phyloP scores from a whole-genome alignment of 176 grass and related monocot species.

The Alopecurus myosuroides region DNA sequence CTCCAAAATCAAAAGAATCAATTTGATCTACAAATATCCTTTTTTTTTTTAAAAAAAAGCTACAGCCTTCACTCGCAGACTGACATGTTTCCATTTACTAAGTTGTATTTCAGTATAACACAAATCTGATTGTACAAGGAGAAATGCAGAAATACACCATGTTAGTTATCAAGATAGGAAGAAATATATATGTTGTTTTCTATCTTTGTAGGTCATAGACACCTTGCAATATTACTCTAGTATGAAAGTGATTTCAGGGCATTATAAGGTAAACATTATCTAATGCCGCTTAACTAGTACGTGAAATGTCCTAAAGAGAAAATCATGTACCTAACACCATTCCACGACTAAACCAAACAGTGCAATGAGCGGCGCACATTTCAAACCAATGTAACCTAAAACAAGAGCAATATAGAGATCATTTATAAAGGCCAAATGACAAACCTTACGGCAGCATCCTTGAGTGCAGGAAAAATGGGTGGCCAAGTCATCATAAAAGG shows the following conservation, averaged over 20 bases:
- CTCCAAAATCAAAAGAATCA: neutral
- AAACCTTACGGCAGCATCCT: neutral
- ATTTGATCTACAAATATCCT: neutral
- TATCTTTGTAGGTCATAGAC: neutral
- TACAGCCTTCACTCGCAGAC: neutral
- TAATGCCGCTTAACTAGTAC: neutral
- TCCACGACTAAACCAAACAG: neutral
- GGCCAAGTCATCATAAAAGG: slow-evolving; percentile 9
- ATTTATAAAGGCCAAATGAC: neutral
- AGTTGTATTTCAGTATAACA: neutral
- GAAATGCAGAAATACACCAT: too few relatives aligned
- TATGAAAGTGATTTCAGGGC: neutral
- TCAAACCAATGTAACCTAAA: neutral
- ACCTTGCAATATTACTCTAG: neutral
- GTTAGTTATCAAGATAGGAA: too few relatives aligned
- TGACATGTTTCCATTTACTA: neutral
- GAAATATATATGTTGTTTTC: neutral
- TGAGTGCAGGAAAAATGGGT: neutral
- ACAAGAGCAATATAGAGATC: neutral
- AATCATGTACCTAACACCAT: neutral
- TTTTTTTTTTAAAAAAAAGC: neutral
- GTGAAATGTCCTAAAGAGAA: neutral
- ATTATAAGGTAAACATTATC: neutral
- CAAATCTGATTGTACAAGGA: neutral
- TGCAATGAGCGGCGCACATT: neutral